Evolutionary conservation across 169 alveolate species (phyloP).

Genomic region (Plasmodium falciparum): DNA sequence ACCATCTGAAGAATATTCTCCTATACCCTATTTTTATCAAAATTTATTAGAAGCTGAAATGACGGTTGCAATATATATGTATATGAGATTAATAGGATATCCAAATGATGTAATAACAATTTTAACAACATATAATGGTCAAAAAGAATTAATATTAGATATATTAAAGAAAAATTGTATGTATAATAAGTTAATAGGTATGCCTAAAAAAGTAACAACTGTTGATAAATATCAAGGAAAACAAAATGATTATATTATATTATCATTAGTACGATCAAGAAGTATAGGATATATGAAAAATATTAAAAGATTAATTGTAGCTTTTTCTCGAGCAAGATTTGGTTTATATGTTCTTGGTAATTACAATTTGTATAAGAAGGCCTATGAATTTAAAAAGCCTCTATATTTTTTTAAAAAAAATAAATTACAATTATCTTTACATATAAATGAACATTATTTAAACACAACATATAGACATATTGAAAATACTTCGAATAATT

Average conservation of each 20-base stretch:
- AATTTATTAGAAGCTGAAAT: conserved; percentile 95
- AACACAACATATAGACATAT: conserved; percentile 26
- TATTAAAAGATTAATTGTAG: conserved; percentile 94
- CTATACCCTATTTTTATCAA: conserved; percentile 92
- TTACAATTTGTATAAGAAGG: conserved; percentile 73
- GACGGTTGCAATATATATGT: conserved; percentile 93
- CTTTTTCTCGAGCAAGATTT: conserved; percentile 94
- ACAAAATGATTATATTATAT: conserved; percentile 91
- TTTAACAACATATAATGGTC: conserved; percentile 95
- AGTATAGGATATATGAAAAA: conserved; percentile 93
- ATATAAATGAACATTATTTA: conserved; percentile 44
- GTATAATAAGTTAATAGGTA: conserved; percentile 87
- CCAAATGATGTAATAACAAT: conserved; percentile 88
- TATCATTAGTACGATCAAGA: conserved; percentile 92
- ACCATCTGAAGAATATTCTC: conserved; percentile 90
- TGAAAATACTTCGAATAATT: not conserved
- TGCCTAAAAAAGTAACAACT: conserved; percentile 87
- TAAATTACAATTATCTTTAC: conserved; percentile 50
- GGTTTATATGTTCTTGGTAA: conserved; percentile 92
- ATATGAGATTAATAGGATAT: conserved; percentile 93
- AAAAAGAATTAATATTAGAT: conserved; percentile 91
- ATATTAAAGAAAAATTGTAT: conserved; percentile 86
- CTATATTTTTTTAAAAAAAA: conserved; percentile 58
- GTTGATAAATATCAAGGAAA: conserved; percentile 94
- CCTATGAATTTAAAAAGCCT: conserved; percentile 75